phyloP scores from a whole-genome alignment of 1,139 yeast genomes.

The Kurtzmaniella quercitrusa region DNA sequence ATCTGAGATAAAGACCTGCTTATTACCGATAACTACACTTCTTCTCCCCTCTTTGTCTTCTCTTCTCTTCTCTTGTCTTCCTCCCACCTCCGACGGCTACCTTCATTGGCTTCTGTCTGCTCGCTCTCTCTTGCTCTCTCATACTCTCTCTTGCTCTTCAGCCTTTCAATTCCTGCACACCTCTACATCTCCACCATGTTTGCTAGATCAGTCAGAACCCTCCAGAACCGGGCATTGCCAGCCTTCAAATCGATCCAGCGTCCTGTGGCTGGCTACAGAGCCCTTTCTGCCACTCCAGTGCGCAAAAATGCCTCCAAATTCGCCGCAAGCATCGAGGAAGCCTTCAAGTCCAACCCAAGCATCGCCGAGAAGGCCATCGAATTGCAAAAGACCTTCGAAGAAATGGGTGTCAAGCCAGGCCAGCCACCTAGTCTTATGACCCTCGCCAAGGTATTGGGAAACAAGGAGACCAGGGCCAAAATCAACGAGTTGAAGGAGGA shows the following conservation, averaged over 20 bases:
- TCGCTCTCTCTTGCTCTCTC: no score
- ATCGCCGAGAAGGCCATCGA: slow-evolving; percentile 12
- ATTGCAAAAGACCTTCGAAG: slow-evolving; percentile 28
- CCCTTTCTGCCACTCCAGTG: background rate
- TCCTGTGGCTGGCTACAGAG: background rate
- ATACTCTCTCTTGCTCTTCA: background rate
- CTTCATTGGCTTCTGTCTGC: no score
- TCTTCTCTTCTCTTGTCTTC: no score
- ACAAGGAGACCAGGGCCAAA: slow-evolving; percentile 31
- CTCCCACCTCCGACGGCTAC: no score
- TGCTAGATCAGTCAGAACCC: background rate
- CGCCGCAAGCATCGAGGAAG: slow-evolving; percentile 12
- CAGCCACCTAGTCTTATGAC: slow-evolving; percentile 33
- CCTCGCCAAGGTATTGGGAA: slow-evolving; percentile 35
- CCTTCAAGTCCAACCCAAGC: slow-evolving; percentile 24
- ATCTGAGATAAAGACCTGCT: no score
- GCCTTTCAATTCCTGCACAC: background rate
- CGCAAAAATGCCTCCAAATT: background rate
- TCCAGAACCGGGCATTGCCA: background rate
- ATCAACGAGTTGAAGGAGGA: slow-evolving; percentile 27
- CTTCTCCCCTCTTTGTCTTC: no score
- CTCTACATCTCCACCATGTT: background rate
- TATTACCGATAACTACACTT: no score
- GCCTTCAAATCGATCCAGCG: no score
- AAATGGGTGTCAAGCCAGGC: slow-evolving; percentile 31